Evolutionary conservation across 23 red algal species (phyloP), one percentile per base, ranked within the genome.

Genomic region (Agarophyton chilense): DNA sequence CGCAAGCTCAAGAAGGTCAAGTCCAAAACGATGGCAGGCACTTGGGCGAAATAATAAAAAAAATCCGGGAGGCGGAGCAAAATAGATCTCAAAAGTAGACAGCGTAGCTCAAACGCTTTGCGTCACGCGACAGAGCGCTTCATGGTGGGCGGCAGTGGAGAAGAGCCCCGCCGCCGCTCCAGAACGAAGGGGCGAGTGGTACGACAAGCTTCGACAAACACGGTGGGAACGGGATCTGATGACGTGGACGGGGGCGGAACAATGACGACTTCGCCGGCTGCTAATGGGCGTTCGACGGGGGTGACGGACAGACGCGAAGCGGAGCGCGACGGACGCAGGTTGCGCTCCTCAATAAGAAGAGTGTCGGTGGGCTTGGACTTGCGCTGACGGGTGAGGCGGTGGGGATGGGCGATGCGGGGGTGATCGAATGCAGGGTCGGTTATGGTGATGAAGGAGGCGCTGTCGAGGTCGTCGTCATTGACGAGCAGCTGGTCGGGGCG

Each of bases 111-210:
- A n/a, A n/a, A n/a, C n/a, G n/a, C n/a, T n/a, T 17, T 50, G 87
- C 73, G 29, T 41, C 38, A 60, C 51, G 73, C 39, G 34, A 53
- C 40, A 36, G 62, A 63, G 72, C 87, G 72, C 60, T 55, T 39
- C 65, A 67, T 22, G 55, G 87, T 46, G 35, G 6, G 32, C 10
- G 74, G 22, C 46, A 32, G 18, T 68, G 53, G 29, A 71, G 81
- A 68, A 54, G 81, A 86, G 7, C 81, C 81, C 17, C 81, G 81
- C 49, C 81, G 58, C 42, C 81, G 58, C 28, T 86, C 81, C 46
- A 86, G 62, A 68, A 86, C 41, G 28, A 86, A 86, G 36, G 81
- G 81, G 11, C 81, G 54, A 26, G 58, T 44, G 35, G 60, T 10
- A 17, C 61, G 62, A 70, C 81, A 86, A 40, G 40, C 19, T 9